These are phyloP conservation scores for Somion occarium DNA, from an alignment of 1,284 basidiomycete species.

Conservation along the genomic window DNA sequence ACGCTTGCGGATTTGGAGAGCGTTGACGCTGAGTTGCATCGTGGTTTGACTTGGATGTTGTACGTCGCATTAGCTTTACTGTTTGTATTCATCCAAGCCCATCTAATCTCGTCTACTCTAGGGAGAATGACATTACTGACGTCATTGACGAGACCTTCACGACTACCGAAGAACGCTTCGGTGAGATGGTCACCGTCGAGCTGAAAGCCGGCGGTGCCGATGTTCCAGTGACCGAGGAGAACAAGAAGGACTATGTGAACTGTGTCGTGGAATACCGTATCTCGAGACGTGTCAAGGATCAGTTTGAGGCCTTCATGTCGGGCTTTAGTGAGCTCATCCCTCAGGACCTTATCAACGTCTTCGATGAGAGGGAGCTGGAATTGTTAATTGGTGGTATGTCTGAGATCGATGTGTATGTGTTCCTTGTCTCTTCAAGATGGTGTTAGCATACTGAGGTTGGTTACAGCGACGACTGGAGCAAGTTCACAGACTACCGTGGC, in stretches of 20 bases:
- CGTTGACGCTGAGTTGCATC: conserved; percentile 86
- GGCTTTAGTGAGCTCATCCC: conserved; percentile 96
- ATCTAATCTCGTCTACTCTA: conserved; percentile 23
- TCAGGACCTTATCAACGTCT: conserved; percentile 92
- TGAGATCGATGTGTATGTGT: conserved; percentile 88
- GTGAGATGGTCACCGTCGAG: conserved; percentile 92
- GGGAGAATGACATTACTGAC: conserved; percentile 93
- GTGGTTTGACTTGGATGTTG: conserved; percentile 97
- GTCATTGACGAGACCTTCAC: conserved; percentile 95
- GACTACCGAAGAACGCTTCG: conserved; percentile 94
- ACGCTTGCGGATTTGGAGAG: conserved; percentile 84
- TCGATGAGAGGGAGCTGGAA: conserved; percentile 97
- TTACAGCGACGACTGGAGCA: conserved; percentile 77
- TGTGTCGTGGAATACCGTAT: conserved; percentile 94
- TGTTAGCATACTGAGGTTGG: not conserved
- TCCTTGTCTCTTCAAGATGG: not conserved
- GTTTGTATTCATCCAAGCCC: too few relatives aligned
- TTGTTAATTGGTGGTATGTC: conserved; percentile 98
- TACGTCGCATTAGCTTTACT: too few relatives aligned
- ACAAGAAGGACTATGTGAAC: conserved; percentile 99
- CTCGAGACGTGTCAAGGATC: conserved; percentile 87
- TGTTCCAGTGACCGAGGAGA: conserved; percentile 89
- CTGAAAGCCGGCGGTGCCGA: conserved; percentile 86
- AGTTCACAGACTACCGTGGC: conserved; percentile 82
- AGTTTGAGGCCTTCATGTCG: conserved; percentile 94